Evolutionary conservation across 768 basidiomycete genomes (phyloP).

Genomic region (Arthromyces matolae): DNA sequence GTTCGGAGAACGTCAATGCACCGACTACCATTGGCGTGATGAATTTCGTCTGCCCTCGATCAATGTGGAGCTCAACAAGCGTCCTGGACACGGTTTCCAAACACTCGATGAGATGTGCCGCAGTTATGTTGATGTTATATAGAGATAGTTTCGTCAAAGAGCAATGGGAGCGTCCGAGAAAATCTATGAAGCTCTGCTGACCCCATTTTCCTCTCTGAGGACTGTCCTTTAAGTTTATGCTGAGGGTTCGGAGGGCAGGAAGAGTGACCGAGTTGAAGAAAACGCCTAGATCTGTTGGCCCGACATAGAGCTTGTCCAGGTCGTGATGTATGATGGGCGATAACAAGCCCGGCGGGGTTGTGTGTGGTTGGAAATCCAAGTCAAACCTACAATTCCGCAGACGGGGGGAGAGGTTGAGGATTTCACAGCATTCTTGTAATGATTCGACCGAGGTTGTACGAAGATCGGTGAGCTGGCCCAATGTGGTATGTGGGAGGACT

Average conservation of each 20-base stretch:
- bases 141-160: conserved; percentile 2
- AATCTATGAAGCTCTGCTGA: conserved; percentile 1
- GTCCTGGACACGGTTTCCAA: background rate
- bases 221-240: background rate
- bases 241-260: conserved; percentile 1
- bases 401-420: conserved; percentile 2
- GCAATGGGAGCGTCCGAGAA: conserved; percentile 1
- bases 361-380: too few relatives aligned
- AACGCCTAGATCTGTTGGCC: conserved; percentile 2
- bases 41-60: background rate
- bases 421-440: conserved; percentile 4
- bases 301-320: conserved; percentile 3
- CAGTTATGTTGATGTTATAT: background rate
- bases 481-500: background rate
- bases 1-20: background rate
- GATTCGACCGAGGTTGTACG: conserved; percentile 3
- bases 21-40: background rate
- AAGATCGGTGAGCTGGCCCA: conserved; percentile 1
- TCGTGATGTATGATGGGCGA: background rate
- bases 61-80: conserved; percentile 3
- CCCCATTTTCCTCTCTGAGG: conserved; percentile 5
- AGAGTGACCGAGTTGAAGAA: conserved; percentile 6
- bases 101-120: background rate
- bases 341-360: too few relatives aligned
- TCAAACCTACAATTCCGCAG: conserved; percentile 2